Evolutionary conservation across 2,329 filamentous ascomycete genomes (phyloP), one percentile per base, ranked within the genome.

Genomic region (Sclerotinia borealis): DNA sequence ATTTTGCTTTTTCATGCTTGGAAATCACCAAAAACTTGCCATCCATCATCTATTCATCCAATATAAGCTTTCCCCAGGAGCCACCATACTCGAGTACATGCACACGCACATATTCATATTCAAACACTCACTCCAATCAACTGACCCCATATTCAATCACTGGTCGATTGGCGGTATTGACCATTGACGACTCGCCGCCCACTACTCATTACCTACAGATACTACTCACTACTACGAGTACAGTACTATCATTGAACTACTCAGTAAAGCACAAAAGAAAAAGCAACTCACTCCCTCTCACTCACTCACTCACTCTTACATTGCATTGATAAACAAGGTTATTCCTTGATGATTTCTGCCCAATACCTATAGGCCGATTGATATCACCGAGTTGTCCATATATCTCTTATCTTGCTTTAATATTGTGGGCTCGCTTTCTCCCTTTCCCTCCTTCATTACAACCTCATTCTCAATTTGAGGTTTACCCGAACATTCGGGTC

Each of bases 281-380:
- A 56, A 34, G 52, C 37, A 56, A 56, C 52, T 34, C 43, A 56
- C 11, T 31, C 6, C 29, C 36, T 55, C 29, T 25, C 22, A 3
- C 29, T 37, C 29, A 2, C 15, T 55, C 27, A 25, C n/a, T n/a
- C n/a, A n/a, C n/a, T n/a, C n/a, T n/a, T n/a, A n/a, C n/a, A n/a
- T n/a, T 43, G 25, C 47, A 43, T 43, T 39, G 45, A 31, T 31
- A 9, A 61, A 65, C 60, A 65, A 67, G 61, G 54, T 58, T 50
- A 25, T 43, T 45, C 65, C 63, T 63, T 54, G 68, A 64, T 63
- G 63, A 69, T 72, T 70, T 67, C 68, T 72, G 69, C 70, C 69
- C 71, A 67, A 72, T 66, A 68, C 47, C 48, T 52, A 52, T 27
- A 61, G 58, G 47, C 47, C 52, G 58, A 52, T 61, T 52, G 27